Percentiles rank a stretch among this genome's conserved stretches.
These are phyloP conservation scores for Cinnamomum chago DNA, from an alignment of 164 flowering plant species.

Conservation along the genomic window DNA sequence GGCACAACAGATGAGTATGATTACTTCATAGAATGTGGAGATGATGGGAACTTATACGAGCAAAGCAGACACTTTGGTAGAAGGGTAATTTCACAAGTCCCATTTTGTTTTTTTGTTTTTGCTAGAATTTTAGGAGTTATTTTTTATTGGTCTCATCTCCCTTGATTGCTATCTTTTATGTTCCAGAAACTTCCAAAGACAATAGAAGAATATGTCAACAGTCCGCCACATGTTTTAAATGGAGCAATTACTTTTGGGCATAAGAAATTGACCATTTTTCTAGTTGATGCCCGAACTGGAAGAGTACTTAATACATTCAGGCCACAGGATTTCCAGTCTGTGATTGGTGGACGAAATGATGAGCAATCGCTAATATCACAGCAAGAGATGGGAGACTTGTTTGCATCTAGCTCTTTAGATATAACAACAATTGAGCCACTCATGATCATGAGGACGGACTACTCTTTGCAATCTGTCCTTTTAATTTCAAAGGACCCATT, in stretches of 20 bases:
- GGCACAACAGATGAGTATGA: background rate
- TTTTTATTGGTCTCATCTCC: background rate
- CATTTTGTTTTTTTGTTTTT: background rate
- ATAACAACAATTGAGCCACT: conserved; percentile 24
- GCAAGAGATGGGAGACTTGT: conserved; percentile 22
- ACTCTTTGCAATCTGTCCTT: conserved; percentile 29
- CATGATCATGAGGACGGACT: conserved; percentile 56
- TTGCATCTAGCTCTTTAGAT: conserved; percentile 16
- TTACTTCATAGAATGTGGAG: conserved; percentile 43
- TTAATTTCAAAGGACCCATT: conserved; percentile 33
- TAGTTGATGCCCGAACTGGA: conserved; percentile 57
- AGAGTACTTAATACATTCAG: conserved; percentile 23
- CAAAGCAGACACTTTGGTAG: conserved; percentile 24
- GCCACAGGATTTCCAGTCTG: conserved; percentile 17
- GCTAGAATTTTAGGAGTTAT: background rate
- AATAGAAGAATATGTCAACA: conserved; percentile 35
- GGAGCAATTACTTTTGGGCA: conserved; percentile 46
- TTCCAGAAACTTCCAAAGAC: conserved; percentile 38
- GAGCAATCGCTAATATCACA: conserved; percentile 16
- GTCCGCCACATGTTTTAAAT: conserved; percentile 39
- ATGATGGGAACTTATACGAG: conserved; percentile 44
- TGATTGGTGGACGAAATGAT: conserved; percentile 5
- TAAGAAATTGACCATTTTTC: conserved; percentile 46
- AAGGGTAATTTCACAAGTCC: conserved; percentile 33
- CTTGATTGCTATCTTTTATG: conserved; percentile 3